Conservation (phyloP, 805 yeast genomes). For the Ogataea paraovalis region DNA sequence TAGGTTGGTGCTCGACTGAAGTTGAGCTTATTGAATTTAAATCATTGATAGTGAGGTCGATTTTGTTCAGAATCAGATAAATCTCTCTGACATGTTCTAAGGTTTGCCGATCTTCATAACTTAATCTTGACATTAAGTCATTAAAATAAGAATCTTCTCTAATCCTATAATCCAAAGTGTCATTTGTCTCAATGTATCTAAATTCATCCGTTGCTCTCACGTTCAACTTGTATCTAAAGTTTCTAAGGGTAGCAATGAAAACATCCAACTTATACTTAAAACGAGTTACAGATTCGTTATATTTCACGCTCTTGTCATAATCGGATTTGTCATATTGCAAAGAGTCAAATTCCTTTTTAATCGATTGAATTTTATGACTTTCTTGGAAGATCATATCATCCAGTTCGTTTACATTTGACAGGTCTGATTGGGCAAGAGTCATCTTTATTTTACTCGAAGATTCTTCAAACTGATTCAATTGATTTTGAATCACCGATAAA, state of each 20-base stretch:
- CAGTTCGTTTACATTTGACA: not conserved
- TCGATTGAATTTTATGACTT: not conserved
- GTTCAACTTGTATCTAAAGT: conserved; percentile 1
- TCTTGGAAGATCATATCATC: not conserved
- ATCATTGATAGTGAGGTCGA: not conserved
- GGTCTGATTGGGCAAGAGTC: not conserved
- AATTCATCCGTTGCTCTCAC: not conserved
- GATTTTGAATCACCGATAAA: not conserved
- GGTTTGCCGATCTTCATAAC: not conserved
- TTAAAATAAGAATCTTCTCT: not conserved
- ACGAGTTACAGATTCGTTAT: not conserved
- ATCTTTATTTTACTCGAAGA: not conserved
- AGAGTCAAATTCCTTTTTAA: not conserved
- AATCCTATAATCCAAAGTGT: not conserved
- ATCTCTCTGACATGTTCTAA: not conserved
- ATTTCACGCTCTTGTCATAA: not conserved
- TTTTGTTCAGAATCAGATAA: not conserved
- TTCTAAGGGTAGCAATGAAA: conserved; percentile 1
- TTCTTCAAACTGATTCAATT: conserved; percentile 1
- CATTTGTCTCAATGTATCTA: not conserved
- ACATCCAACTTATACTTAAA: conserved; percentile 1
- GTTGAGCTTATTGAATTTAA: not conserved
- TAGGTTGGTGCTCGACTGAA: not conserved
- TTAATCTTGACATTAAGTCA: not conserved
- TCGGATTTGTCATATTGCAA: not conserved